Evolutionary conservation across 441 rosid genomes (phyloP).

Genomic region (Erodium moschatum): DNA sequence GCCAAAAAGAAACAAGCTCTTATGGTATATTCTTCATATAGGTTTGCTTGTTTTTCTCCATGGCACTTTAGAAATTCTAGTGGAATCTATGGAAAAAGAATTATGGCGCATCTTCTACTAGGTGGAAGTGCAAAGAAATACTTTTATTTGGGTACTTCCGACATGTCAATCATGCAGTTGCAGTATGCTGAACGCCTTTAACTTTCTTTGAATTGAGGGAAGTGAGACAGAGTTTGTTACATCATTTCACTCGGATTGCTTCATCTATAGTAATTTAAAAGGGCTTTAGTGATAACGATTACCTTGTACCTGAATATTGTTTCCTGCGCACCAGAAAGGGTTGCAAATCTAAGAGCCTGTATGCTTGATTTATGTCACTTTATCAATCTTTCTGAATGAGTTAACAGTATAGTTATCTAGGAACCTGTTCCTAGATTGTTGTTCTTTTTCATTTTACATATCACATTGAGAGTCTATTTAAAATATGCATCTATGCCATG

Average conservation of each 20-base stretch:
- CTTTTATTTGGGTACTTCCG: too few relatives aligned
- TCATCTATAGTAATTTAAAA: constrained; percentile 1
- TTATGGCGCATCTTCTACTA: neutral
- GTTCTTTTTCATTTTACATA: neutral
- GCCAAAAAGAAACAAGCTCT: constrained; percentile 92
- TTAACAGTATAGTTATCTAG: too few relatives aligned
- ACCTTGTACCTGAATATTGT: neutral
- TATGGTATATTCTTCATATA: constrained; percentile 40
- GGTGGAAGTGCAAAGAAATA: too few relatives aligned
- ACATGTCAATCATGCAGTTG: neutral
- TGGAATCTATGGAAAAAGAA: neutral
- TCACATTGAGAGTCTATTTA: neutral
- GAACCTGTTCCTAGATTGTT: neutral
- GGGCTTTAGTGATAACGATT: neutral
- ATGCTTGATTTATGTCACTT: neutral
- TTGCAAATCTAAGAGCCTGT: constrained; percentile 1
- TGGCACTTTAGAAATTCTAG: neutral
- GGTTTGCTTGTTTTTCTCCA: neutral
- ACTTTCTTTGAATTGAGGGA: too few relatives aligned
- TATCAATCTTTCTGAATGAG: too few relatives aligned
- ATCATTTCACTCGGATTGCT: neutral
- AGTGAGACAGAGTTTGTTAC: neutral
- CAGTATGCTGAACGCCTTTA: neutral
- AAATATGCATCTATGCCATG: neutral
- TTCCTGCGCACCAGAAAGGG: neutral